phyloP scores from a whole-genome alignment of 768 basidiomycete species.

The Lentinula sp. region DNA sequence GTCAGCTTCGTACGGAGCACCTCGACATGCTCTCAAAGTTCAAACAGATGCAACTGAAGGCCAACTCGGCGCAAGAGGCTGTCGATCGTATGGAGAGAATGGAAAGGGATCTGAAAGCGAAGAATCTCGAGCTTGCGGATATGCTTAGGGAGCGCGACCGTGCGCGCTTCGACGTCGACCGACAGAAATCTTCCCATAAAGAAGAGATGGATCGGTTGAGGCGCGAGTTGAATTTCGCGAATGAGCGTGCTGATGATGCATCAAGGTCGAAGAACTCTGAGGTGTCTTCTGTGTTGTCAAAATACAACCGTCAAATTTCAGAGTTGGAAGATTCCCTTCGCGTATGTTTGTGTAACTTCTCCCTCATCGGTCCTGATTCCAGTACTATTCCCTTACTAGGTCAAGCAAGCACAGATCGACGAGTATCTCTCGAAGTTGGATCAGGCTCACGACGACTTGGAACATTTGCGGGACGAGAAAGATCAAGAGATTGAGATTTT shows the following conservation, averaged over 20 bases:
- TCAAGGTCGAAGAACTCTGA: slow-evolving; percentile 89
- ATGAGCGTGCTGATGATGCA: slow-evolving; percentile 96
- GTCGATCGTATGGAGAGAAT: slow-evolving; percentile 98
- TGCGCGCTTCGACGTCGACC: slow-evolving; percentile 91
- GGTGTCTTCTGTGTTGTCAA: slow-evolving; percentile 79
- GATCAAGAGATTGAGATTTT: slow-evolving; percentile 95
- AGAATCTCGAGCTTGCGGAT: slow-evolving; percentile 96
- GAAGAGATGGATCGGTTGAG: slow-evolving; percentile 91
- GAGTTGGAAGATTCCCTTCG: slow-evolving; percentile 95
- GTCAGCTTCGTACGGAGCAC: slow-evolving; percentile 95
- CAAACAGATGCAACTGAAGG: slow-evolving; percentile 96
- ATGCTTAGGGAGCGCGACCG: slow-evolving; percentile 98
- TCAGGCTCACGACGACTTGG: slow-evolving; percentile 65
- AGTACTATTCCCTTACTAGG: slow-evolving; percentile 32
- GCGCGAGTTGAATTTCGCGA: slow-evolving; percentile 89
- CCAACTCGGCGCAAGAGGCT: slow-evolving; percentile 96
- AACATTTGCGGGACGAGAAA: slow-evolving; percentile 87
- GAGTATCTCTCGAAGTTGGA: slow-evolving; percentile 82
- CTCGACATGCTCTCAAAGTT: slow-evolving; percentile 95
- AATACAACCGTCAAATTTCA: slow-evolving; percentile 92
- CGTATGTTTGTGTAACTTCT: slow-evolving; percentile 40
- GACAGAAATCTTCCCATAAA: slow-evolving; percentile 89
- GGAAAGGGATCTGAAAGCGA: slow-evolving; percentile 97
- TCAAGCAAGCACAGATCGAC: slow-evolving; percentile 96
- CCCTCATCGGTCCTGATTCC: not conserved